Base-by-base conservation (phyloP, 805 yeast species). In the Wickerhamiella occidentalis region DNA sequence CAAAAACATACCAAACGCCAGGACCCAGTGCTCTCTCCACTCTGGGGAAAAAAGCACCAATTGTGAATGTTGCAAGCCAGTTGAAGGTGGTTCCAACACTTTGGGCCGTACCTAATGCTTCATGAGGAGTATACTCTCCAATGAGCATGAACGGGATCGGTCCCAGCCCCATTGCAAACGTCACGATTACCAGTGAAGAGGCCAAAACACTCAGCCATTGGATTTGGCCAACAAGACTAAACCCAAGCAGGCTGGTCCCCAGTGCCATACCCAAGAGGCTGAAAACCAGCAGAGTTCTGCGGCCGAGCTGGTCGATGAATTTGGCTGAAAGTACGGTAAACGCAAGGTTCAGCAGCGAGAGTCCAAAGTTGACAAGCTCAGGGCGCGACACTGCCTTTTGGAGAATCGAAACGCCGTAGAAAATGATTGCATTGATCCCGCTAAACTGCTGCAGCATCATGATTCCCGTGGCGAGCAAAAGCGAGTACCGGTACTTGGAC, bases 81-180 rank as follows among this genome's bases (percentile, higher is more conserved):
- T 90, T 92, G 68, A 85, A 77, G 12, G 85, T 77, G 0, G 92
- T 86, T 11, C 95, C 97, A 71, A 85, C 82, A 61, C 95, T 81
- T 66, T 92, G 98, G 0, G 97, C 96, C 41, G 79, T 71, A 2
- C 88, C 88, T 51, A 79, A 79, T 1, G 90, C 90, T 52, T 79
- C 77, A 1, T 74, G 67, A 52, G 87, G 94, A 0, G 94, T 82
- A n/a, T 90, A 79, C 62, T 92, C 97, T 6, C 94, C 77, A 9
- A 90, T 80, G 47, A 88, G 66, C 56, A 90, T 67, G 67, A 92
- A 90, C 38, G 98, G 98, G 49, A 92, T 87, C 6, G 98, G 98
- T 0, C 98, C 98, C 53, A 87, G 64, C 0, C 98, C 98, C 29
- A 83, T 68, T 0, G 96, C 97, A 69, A 90, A 92, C 23, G 86